Evolutionary conservation across 495 filamentous ascomycete species (phyloP).

Genomic region (Acidiella bohemica): DNA sequence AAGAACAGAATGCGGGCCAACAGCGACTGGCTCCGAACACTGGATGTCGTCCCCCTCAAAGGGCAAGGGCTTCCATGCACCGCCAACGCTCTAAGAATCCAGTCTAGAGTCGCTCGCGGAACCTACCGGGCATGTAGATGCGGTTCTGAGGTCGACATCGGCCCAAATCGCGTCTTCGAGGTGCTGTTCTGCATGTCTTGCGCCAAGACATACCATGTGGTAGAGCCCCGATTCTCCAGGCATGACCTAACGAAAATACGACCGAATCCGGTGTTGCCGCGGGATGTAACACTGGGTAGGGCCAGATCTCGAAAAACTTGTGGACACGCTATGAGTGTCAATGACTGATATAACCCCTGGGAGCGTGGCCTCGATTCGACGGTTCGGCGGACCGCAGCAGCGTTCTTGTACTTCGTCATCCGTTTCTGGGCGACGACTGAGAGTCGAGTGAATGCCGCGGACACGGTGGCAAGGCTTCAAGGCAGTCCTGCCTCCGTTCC

Average conservation of each 20-base stretch:
- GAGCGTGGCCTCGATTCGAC: too few relatives aligned
- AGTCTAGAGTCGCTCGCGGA: background rate
- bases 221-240: background rate
- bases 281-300: too few relatives aligned
- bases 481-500: too few relatives aligned
- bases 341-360: too few relatives aligned
- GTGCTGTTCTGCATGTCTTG: background rate
- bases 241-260: background rate
- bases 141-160: background rate
- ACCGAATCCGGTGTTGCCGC: too few relatives aligned
- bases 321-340: too few relatives aligned
- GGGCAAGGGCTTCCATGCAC: background rate
- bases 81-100: background rate
- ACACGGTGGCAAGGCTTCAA: too few relatives aligned
- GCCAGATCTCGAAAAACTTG: too few relatives aligned
- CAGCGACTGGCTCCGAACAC: background rate
- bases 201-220: background rate
- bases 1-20: background rate
- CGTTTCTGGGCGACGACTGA: too few relatives aligned
- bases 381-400: too few relatives aligned
- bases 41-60: background rate
- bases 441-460: too few relatives aligned
- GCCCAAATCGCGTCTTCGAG: background rate
- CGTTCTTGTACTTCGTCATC: too few relatives aligned
- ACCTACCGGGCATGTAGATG: background rate